Base-by-base conservation (phyloP, 163 green algal species). In the Chlamydomonas reinhardtii region DNA sequence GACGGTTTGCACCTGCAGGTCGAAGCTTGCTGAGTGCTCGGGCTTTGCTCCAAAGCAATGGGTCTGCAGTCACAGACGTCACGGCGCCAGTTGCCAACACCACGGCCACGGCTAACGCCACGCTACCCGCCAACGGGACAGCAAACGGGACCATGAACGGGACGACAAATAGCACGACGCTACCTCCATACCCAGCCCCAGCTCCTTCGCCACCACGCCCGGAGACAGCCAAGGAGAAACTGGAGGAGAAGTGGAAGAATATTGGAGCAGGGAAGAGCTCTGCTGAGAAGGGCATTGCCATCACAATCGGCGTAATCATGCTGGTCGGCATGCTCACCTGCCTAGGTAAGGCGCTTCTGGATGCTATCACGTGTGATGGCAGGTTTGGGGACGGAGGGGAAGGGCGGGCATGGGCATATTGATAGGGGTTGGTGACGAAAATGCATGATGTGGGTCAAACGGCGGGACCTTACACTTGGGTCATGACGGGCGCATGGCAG, bases 301-400 rank as follows among this genome's bases (percentile, higher is more conserved):
- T 87, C 29, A 87, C 82, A 0, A 29, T 87, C 4, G 82, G 82
- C 37, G 82, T 87, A 14, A 59, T 87, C 0, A 87, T 87, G 82
- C 61, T 87, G 39, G 59, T 87, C 4, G 34, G 27, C 59, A 87
- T 87, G 2, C 22, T 87, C 11, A 87, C 82, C 17, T 87, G 82
- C 39, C 61, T 87, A 12, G 52, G 79, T 85, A 25, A 32, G 4
- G 8, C 32, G 27, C 62, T 31, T 32, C 4, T 1, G 25, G 25
- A 17, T 31, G 25, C 15, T 31, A 27, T 14, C 9, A 4, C 61
- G 4, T 68, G 22, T n/a, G n/a, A n/a, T n/a, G n/a, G n/a, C n/a
- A 14, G 27, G 27, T 6, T 31, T 1, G 25, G 27, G 25, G 32
- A 34, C 1, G 25, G 62, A 78, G 39, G 5, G 39, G 39, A 48